Evolutionary conservation across 176 grass and related monocot genomes (phyloP).

Genomic region (Oryza glumipatula): DNA sequence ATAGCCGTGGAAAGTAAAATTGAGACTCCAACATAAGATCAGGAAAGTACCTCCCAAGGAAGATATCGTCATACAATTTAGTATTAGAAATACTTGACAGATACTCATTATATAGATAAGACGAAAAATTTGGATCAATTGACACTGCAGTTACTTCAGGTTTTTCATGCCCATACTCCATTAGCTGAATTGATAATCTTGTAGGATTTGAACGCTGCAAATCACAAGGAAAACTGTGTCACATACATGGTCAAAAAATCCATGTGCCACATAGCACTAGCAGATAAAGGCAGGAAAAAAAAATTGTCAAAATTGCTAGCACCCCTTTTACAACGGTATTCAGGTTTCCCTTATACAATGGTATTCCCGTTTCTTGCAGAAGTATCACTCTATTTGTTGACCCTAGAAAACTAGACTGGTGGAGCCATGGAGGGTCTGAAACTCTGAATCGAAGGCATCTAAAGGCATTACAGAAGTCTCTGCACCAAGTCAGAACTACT

Average conservation of each 20-base stretch:
- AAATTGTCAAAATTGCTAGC: conserved; percentile 7
- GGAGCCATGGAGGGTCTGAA: not conserved
- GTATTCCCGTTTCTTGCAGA: not conserved
- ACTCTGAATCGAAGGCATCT: not conserved
- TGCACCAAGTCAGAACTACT: not conserved
- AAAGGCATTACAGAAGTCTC: not conserved
- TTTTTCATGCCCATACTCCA: conserved; percentile 69
- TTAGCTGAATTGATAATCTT: conserved; percentile 59
- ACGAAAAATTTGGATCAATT: conserved; percentile 65
- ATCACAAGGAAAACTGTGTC: conserved; percentile 1
- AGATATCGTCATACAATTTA: conserved; percentile 50
- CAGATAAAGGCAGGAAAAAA: not conserved
- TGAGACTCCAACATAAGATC: not conserved
- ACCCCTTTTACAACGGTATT: conserved; percentile 9
- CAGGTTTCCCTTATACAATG: no score
- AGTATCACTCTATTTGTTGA: not conserved
- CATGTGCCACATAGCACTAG: not conserved
- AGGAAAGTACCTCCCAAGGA: conserved; percentile 59
- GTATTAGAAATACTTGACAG: conserved; percentile 40
- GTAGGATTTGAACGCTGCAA: conserved; percentile 52
- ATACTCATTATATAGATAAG: conserved; percentile 55
- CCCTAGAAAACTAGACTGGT: not conserved
- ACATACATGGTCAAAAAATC: no score
- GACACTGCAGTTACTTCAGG: conserved; percentile 55
- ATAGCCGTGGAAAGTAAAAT: conserved; percentile 38